Percentiles rank a stretch among this genome's conserved stretches.
Conservation (phyloP, 306 rosid genomes). For the Pterocarpus macrocarpus region DNA sequence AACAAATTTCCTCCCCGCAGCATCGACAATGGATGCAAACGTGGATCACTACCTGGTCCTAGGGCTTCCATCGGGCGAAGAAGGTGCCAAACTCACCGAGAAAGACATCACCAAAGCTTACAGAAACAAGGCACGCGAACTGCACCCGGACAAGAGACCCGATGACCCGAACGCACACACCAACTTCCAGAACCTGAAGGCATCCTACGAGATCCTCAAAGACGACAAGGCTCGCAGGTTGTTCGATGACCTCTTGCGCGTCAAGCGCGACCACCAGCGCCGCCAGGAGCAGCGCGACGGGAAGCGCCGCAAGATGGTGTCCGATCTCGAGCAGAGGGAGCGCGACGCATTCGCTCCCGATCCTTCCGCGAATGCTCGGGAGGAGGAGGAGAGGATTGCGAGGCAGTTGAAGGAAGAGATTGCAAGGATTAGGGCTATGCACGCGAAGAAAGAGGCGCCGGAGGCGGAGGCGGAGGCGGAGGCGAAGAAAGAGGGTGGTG, state of each 20-base stretch:
- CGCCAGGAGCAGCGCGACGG: slow-evolving; percentile 75
- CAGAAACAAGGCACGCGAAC: slow-evolving; percentile 74
- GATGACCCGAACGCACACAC: slow-evolving; percentile 81
- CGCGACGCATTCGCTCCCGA: slow-evolving; percentile 69
- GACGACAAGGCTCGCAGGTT: slow-evolving; percentile 82
- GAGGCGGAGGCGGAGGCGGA: slow-evolving; percentile 12
- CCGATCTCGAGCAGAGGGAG: slow-evolving; percentile 89
- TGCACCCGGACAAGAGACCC: slow-evolving; percentile 94
- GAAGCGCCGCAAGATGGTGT: slow-evolving; percentile 83
- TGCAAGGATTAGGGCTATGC: slow-evolving; percentile 80
- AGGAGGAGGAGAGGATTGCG: slow-evolving; percentile 79
- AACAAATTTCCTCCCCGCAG: background rate
- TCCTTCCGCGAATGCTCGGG: slow-evolving; percentile 58
- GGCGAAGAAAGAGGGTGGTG: slow-evolving; percentile 39
- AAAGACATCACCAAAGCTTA: slow-evolving; percentile 83
- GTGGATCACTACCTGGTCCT: slow-evolving; percentile 76
- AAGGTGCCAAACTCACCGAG: slow-evolving; percentile 72
- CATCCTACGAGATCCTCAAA: slow-evolving; percentile 85
- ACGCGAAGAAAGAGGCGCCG: slow-evolving; percentile 57
- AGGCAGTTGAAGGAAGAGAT: slow-evolving; percentile 80
- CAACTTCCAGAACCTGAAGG: slow-evolving; percentile 70
- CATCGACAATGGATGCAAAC: slow-evolving; percentile 57
- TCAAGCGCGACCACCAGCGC: slow-evolving; percentile 75
- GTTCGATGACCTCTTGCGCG: slow-evolving; percentile 76
- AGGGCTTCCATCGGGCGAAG: slow-evolving; percentile 87